Percentiles rank a stretch among this genome's conserved stretches.
phyloP scores from a whole-genome alignment of 441 rosid species.

The Pelargonium fulgidum region DNA sequence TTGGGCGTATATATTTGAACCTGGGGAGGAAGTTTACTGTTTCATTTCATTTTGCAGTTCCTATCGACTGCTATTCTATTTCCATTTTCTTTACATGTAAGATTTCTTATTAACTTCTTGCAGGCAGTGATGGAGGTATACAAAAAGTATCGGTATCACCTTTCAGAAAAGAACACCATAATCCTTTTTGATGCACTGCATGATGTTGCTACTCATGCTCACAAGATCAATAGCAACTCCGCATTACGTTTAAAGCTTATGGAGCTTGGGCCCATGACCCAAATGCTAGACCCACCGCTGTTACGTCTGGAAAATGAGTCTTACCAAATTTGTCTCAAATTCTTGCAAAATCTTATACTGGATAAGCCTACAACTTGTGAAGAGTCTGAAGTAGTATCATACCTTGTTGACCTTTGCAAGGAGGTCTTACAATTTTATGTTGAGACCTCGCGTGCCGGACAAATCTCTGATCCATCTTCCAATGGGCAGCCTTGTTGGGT shows the following conservation, averaged over 20 bases:
- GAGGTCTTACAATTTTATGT: conserved; percentile 77
- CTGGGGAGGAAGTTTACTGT: too few relatives aligned
- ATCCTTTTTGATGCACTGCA: conserved; percentile 79
- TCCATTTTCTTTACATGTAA: conserved; percentile 1
- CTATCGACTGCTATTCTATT: neutral
- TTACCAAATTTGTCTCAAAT: conserved; percentile 85
- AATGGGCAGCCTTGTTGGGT: conserved; percentile 43
- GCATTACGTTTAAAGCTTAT: conserved; percentile 64
- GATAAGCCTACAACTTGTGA: conserved; percentile 50
- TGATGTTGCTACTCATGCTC: conserved; percentile 78
- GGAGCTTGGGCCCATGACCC: conserved; percentile 86
- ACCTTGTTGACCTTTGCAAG: conserved; percentile 58
- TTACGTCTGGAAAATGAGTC: conserved; percentile 95
- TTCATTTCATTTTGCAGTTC: neutral
- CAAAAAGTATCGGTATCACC: conserved; percentile 69
- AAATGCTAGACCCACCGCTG: conserved; percentile 98
- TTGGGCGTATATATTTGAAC: too few relatives aligned
- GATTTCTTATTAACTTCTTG: conserved; percentile 19
- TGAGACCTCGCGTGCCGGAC: conserved; percentile 46
- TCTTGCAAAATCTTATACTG: conserved; percentile 66
- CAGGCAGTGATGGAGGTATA: conserved; percentile 99
- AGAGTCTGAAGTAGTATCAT: conserved; percentile 57
- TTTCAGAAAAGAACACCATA: conserved; percentile 64
- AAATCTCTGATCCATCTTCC: conserved; percentile 33
- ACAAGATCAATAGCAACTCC: conserved; percentile 57